Conservation (phyloP, 495 filamentous ascomycete species). For the Pseudomonodictys pantanalensis region DNA sequence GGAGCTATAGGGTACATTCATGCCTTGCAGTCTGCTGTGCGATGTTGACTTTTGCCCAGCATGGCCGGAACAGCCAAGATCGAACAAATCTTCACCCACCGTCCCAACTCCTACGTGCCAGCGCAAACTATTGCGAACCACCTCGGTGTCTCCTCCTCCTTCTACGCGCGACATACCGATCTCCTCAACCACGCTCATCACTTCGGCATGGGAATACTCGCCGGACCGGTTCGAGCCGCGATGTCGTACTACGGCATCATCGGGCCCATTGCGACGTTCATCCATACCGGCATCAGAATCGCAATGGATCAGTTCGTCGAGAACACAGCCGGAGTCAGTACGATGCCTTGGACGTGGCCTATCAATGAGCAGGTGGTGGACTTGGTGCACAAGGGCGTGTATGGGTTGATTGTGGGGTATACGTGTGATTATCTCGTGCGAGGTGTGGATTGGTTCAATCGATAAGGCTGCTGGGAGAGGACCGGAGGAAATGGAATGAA, state of each 20-base stretch:
- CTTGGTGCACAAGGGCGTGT: slow-evolving; percentile 39
- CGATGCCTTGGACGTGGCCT: slow-evolving; percentile 35
- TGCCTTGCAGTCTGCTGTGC: background rate
- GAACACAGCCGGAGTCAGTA: slow-evolving; percentile 35
- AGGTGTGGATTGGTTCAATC: slow-evolving; percentile 13
- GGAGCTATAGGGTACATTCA: slow-evolving; percentile 1
- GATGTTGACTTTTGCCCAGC: background rate
- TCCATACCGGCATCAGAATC: slow-evolving; percentile 36
- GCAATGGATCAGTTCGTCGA: slow-evolving; percentile 40
- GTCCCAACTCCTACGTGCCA: slow-evolving; percentile 26
- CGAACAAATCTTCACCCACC: slow-evolving; percentile 23
- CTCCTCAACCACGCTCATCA: slow-evolving; percentile 21
- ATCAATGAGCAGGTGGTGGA: slow-evolving; percentile 38
- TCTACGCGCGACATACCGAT: slow-evolving; percentile 2
- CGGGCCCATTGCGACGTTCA: slow-evolving; percentile 39
- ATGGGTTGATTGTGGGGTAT: slow-evolving; percentile 37
- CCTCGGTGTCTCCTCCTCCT: slow-evolving; percentile 10
- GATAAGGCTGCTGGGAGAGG: no score
- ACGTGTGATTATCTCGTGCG: slow-evolving; percentile 22
- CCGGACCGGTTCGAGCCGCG: slow-evolving; percentile 20
- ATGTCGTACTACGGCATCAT: slow-evolving; percentile 38
- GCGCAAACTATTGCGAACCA: slow-evolving; percentile 8
- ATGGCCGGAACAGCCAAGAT: slow-evolving; percentile 19
- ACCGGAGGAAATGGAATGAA: no score
- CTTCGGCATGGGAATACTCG: slow-evolving; percentile 31